Evolutionary conservation across 352 stramenopile species (phyloP).

Genomic region (Globisporangium uncinulatum): DNA sequence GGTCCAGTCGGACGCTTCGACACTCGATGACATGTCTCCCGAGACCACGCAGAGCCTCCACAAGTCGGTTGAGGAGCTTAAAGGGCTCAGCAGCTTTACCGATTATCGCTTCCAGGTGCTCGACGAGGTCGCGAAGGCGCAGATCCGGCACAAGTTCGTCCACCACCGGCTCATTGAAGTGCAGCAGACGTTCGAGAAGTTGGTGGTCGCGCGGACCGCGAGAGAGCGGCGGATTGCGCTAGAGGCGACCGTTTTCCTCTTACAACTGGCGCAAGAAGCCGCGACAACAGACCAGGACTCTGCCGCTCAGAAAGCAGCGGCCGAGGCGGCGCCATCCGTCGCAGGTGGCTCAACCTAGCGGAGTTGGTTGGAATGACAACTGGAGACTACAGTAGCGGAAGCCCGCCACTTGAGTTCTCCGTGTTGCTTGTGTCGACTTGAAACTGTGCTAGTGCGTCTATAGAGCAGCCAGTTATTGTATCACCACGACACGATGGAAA

Average conservation of each 20-base stretch:
- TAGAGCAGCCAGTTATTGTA: too few relatives aligned
- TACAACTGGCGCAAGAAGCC: conserved; percentile 58
- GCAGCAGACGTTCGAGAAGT: conserved; percentile 57
- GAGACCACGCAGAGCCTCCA: conserved; percentile 42
- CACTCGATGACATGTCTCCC: conserved; percentile 54
- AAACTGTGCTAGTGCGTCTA: too few relatives aligned
- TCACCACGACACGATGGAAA: too few relatives aligned
- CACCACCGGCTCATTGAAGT: conserved; percentile 60
- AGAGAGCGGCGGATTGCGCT: conserved; percentile 48
- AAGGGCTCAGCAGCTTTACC: conserved; percentile 39
- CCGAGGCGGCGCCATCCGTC: conserved; percentile 1
- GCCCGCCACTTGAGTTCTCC: background rate
- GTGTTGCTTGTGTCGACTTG: too few relatives aligned
- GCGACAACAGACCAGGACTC: conserved; percentile 5
- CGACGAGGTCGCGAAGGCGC: conserved; percentile 30
- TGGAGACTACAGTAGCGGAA: background rate
- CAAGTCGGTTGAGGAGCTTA: conserved; percentile 37
- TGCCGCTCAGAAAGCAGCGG: conserved; percentile 2
- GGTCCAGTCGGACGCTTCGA: conserved; percentile 36
- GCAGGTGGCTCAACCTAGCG: background rate
- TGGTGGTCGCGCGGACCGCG: conserved; percentile 47
- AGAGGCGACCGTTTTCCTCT: conserved; percentile 51
- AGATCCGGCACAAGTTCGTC: conserved; percentile 42
- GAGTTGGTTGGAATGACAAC: background rate
- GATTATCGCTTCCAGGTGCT: conserved; percentile 44